Conservation (phyloP, 805 yeast species). For the Danielozyma ontarioensis region DNA sequence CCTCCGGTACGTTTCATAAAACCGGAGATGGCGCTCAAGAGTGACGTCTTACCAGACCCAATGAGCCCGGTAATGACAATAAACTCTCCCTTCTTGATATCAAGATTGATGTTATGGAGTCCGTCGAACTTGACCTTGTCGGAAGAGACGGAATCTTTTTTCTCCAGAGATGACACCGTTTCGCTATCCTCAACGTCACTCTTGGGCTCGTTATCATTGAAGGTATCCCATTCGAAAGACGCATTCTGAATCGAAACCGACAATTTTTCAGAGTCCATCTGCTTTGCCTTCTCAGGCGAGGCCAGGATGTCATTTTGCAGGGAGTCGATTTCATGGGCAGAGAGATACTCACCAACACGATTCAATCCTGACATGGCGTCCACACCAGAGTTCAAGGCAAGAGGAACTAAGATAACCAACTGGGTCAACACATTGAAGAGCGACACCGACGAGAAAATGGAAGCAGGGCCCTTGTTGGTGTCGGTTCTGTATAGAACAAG, state of each 20-base stretch:
- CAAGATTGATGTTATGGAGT: constrained; percentile 46
- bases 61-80: constrained; percentile 74
- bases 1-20: constrained; percentile 59
- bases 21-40: constrained; percentile 68
- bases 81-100: constrained; percentile 60
- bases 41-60: constrained; percentile 78
- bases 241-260: constrained; percentile 52
- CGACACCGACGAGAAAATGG: constrained; percentile 65
- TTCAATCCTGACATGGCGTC: constrained; percentile 62
- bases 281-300: constrained; percentile 10
- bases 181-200: constrained; percentile 10
- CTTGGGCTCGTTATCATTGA: constrained; percentile 12
- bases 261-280: constrained; percentile 22
- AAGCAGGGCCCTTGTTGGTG: constrained; percentile 45
- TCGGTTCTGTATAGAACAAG: constrained; percentile 32
- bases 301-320: constrained; percentile 26
- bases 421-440: constrained; percentile 57
- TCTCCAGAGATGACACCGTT: background rate
- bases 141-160: background rate
- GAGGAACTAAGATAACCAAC: constrained; percentile 65
- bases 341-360: constrained; percentile 51
- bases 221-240: constrained; percentile 60
- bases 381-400: constrained; percentile 61
- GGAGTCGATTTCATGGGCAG: constrained; percentile 38
- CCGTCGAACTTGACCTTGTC: constrained; percentile 30